A percentile compares a stretch with the other conserved stretches of the same genome.
These are phyloP conservation scores for Mycena capillaripes DNA, from an alignment of 768 basidiomycete genomes.

Conservation along the genomic window DNA sequence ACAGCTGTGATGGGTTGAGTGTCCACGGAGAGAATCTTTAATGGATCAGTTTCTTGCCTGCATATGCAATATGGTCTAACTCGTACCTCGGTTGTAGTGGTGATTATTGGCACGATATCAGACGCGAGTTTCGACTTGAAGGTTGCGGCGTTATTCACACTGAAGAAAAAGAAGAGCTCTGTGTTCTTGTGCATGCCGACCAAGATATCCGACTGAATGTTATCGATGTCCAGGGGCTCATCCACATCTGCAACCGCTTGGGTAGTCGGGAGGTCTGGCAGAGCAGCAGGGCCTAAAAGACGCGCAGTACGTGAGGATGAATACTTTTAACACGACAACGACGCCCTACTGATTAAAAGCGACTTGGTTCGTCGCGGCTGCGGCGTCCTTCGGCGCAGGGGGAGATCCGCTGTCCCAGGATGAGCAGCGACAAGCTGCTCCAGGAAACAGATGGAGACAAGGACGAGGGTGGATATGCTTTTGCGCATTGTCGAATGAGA, in stretches of 20 bases:
- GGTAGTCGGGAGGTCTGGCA: constrained; percentile 32
- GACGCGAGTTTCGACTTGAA: constrained; percentile 38
- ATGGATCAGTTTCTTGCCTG: constrained; percentile 36
- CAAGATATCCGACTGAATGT: constrained; percentile 36
- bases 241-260: constrained; percentile 25
- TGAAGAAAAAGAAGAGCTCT: constrained; percentile 45
- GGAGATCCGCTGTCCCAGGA: background rate
- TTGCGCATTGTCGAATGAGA: constrained; percentile 20
- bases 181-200: constrained; percentile 42
- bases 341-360: constrained; percentile 28
- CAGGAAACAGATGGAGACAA: constrained; percentile 13
- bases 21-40: constrained; percentile 32
- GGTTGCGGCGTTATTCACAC: constrained; percentile 31
- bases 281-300: constrained; percentile 28
- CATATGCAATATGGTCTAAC: constrained; percentile 33
- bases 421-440: constrained; percentile 15
- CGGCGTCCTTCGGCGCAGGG: constrained; percentile 6
- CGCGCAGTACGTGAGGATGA: background rate
- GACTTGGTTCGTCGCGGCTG: constrained; percentile 29
- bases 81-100: constrained; percentile 40
- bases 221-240: constrained; percentile 29
- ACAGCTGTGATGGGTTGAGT: constrained; percentile 42
- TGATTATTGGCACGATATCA: constrained; percentile 38
- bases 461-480: constrained; percentile 9
- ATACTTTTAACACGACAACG: background rate